Base-by-base conservation (phyloP, 192 early-diverging fungal species). In the Backusella psychrophila region DNA sequence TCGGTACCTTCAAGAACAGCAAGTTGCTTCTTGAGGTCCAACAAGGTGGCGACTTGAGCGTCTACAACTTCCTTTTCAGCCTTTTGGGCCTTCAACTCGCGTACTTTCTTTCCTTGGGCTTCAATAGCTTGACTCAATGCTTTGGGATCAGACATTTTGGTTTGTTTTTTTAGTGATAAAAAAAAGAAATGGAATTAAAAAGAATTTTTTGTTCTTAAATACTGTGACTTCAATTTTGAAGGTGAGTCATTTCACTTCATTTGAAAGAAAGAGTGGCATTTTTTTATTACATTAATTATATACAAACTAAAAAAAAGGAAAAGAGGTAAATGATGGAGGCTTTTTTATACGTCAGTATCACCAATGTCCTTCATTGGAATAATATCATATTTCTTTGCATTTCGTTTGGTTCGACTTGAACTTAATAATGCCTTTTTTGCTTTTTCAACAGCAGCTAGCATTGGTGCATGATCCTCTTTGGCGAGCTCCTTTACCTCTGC, bases 21-120 rank as follows among this genome's bases (percentile, higher is more conserved):
- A 46, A 91, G 84, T 53, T 91, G 83, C 31, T 86, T 85, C 77
- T 94, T 93, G 35, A 94, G 89, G 4, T 75, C 80, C 12, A 84
- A 82, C n/a, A 93, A 77, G 6, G 81, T 73, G 4, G 84, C 83
- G 0, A 91, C 90, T 73, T 91, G 89, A 49, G 86, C 85, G 59
- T 85, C 85, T 68, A 95, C 80, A 31, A 69, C 67, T 2, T 39
- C 79, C 79, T 90, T 89, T 26, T 86, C 89, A 12, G 90, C 92
- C 59, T 90, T 87, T 66, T 78, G 74, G 1, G 85, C 69, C 79
- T 93, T 93, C 44, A 94, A 83, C 69, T 87, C 75, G 46, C 91
- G 87, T 69, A 93, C 85, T 12, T 82, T 83, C 23, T 83, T 77
- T 56, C 85, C 90, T 75, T 93, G 91, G 36, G 82, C 87, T 42